phyloP scores from a whole-genome alignment of 192 early-diverging fungal genomes.

The Cladochytrium replicatum region DNA sequence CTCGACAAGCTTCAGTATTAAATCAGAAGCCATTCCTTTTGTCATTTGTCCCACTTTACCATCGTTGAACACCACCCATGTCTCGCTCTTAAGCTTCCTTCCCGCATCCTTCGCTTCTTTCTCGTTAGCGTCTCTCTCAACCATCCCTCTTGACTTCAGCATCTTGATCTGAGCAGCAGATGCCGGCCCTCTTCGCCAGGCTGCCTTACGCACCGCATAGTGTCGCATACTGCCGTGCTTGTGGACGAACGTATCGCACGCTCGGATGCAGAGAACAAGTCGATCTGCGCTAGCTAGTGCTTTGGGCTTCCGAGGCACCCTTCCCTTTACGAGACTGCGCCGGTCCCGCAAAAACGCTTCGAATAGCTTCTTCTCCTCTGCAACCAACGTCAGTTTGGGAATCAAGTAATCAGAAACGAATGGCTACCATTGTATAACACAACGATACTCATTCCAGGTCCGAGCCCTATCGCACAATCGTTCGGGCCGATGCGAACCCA shows the following conservation, averaged over 20 bases:
- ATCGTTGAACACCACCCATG: background rate
- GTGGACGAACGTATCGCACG: slow-evolving; percentile 44
- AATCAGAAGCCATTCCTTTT: slow-evolving; percentile 61
- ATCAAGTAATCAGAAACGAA: background rate
- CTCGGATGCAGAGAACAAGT: slow-evolving; percentile 45
- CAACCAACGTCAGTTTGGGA: background rate
- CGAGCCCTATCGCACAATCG: slow-evolving; percentile 8
- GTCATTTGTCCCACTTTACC: too few relatives aligned
- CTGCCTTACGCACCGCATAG: slow-evolving; percentile 36
- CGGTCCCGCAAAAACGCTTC: background rate
- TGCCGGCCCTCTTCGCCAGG: slow-evolving; percentile 45
- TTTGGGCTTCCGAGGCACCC: background rate
- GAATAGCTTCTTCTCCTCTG: background rate
- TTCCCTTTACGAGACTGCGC: background rate
- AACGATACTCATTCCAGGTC: background rate
- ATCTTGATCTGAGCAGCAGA: slow-evolving; percentile 36
- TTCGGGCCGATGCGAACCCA: slow-evolving; percentile 14
- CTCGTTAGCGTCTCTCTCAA: background rate
- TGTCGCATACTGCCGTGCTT: slow-evolving; percentile 8
- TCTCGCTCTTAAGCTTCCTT: too few relatives aligned
- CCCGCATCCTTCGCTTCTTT: too few relatives aligned
- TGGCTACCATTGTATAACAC: too few relatives aligned
- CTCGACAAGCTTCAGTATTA: slow-evolving; percentile 47
- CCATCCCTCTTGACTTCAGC: slow-evolving; percentile 27
- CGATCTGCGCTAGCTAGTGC: slow-evolving; percentile 31